These are phyloP conservation scores for Blastocystis sp. DNA, from an alignment of 352 stramenopile genomes.

Conservation along the genomic window DNA sequence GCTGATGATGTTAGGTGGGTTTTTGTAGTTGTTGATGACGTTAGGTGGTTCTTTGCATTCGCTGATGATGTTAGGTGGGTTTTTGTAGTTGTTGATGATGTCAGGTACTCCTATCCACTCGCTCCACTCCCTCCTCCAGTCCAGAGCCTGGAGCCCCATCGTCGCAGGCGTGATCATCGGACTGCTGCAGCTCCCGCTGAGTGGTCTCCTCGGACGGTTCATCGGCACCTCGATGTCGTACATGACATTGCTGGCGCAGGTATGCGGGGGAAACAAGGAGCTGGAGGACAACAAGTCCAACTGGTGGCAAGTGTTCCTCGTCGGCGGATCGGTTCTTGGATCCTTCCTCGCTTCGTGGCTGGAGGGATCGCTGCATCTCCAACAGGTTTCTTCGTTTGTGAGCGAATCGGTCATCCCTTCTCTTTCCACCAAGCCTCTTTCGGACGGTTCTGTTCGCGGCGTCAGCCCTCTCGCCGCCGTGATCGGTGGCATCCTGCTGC, in stretches of 20 bases:
- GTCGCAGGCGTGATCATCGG: constrained; percentile 52
- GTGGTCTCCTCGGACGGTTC: constrained; percentile 32
- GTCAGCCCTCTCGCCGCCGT: constrained; percentile 4
- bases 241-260: constrained; percentile 33
- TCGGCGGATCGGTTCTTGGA: neutral
- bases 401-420: neutral
- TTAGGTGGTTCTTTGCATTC: too few relatives aligned
- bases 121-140: neutral
- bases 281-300: constrained; percentile 7
- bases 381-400: too few relatives aligned
- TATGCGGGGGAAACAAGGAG: neutral
- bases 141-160: constrained; percentile 10
- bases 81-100: too few relatives aligned
- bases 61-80: too few relatives aligned
- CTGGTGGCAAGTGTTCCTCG: constrained; percentile 46
- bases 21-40: too few relatives aligned
- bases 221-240: constrained; percentile 34
- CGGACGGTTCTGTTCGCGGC: neutral
- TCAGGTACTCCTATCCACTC: too few relatives aligned
- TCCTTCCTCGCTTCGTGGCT: constrained; percentile 14
- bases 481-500: constrained; percentile 20
- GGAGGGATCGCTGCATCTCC: too few relatives aligned
- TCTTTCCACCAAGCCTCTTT: too few relatives aligned
- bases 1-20: too few relatives aligned
- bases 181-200: constrained; percentile 57